These are phyloP conservation scores for Phytophthora ramorum DNA, from an alignment of 352 stramenopile genomes.

Conservation along the genomic window DNA sequence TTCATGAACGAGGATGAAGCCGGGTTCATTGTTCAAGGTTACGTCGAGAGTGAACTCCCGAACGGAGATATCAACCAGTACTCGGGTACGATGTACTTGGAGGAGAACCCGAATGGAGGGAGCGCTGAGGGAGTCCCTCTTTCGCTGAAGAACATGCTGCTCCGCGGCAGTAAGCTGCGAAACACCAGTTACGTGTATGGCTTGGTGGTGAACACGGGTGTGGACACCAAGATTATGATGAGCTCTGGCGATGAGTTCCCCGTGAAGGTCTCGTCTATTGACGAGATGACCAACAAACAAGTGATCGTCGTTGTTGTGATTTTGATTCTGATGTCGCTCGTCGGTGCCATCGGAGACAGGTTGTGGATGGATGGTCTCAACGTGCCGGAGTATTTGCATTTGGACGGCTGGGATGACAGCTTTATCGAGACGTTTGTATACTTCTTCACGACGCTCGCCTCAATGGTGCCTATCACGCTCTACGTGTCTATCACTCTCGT, in stretches of 20 bases:
- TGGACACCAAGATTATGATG: conserved; percentile 94
- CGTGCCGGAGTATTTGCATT: conserved; percentile 48
- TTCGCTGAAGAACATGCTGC: conserved; percentile 89
- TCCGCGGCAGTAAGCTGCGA: conserved; percentile 90
- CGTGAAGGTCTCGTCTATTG: conserved; percentile 85
- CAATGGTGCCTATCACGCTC: conserved; percentile 90
- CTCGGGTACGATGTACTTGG: conserved; percentile 72
- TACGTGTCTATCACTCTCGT: conserved; percentile 92
- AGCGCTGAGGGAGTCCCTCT: conserved; percentile 59
- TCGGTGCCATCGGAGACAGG: conserved; percentile 67
- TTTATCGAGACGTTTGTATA: conserved; percentile 82
- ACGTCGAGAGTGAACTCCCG: conserved; percentile 80
- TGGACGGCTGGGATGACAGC: conserved; percentile 42
- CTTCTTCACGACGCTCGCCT: conserved; percentile 84
- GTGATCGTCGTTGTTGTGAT: conserved; percentile 84
- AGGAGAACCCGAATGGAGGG: conserved; percentile 52
- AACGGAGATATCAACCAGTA: conserved; percentile 87
- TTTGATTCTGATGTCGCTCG: conserved; percentile 72
- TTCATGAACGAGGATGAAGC: conserved; percentile 76
- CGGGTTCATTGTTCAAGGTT: conserved; percentile 69
- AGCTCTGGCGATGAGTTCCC: conserved; percentile 85
- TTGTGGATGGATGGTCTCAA: conserved; percentile 53
- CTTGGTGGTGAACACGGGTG: conserved; percentile 93
- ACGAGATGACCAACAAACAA: conserved; percentile 89
- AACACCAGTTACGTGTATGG: conserved; percentile 92